Evolutionary conservation across 2,329 filamentous ascomycete genomes (phyloP).

Genomic region (Clonostachys rhizophaga): DNA sequence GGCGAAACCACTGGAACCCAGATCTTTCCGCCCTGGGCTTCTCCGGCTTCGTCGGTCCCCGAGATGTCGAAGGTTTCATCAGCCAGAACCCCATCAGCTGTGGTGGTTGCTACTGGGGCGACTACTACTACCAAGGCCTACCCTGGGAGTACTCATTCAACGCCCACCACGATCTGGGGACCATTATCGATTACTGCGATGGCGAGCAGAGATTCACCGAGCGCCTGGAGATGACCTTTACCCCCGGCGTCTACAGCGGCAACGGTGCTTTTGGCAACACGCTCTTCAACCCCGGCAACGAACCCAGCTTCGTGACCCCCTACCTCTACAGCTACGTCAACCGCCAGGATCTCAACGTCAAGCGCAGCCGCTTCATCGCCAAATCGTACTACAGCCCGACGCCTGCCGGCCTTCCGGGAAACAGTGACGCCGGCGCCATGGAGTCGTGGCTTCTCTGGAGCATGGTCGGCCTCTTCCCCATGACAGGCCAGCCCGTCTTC

Average conservation of each 20-base stretch:
- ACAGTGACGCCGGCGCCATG: constrained; percentile 70
- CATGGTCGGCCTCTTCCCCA: constrained; percentile 64
- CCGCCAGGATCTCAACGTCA: constrained; percentile 56
- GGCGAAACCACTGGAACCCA: constrained; percentile 69
- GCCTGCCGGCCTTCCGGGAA: constrained; percentile 57
- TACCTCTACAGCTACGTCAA: constrained; percentile 67
- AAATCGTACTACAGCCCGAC: constrained; percentile 54
- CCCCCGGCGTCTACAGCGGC: constrained; percentile 33
- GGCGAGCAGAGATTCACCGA: constrained; percentile 48
- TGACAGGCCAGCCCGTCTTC: constrained; percentile 66
- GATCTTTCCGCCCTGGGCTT: constrained; percentile 53
- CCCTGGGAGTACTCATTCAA: constrained; percentile 66
- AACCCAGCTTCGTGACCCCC: constrained; percentile 62
- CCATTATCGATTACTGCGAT: constrained; percentile 49
- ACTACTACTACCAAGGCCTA: constrained; percentile 53
- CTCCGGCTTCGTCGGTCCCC: constrained; percentile 62
- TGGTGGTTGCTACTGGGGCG: constrained; percentile 62
- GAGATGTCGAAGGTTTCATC: constrained; percentile 44
- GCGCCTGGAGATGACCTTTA: constrained; percentile 58
- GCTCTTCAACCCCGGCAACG: constrained; percentile 64
- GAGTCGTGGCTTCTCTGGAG: constrained; percentile 66
- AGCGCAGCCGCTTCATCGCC: constrained; percentile 52
- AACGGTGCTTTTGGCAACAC: constrained; percentile 43
- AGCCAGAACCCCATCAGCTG: constrained; percentile 53
- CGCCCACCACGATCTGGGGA: constrained; percentile 60